phyloP scores from a whole-genome alignment of 371 early-diverging fungal species.

The Dentiscutata heterogama region DNA sequence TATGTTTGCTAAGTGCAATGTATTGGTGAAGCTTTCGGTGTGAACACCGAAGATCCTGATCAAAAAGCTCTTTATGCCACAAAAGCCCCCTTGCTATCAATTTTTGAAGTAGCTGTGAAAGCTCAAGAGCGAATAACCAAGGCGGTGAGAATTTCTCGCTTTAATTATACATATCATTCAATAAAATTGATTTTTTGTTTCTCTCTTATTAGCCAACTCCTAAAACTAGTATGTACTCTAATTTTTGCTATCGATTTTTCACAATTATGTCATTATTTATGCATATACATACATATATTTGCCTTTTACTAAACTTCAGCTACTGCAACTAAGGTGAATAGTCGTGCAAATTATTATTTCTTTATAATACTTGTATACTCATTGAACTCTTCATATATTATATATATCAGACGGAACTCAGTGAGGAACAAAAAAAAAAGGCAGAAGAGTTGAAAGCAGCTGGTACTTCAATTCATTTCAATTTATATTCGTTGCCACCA shows the following conservation, averaged over 20 bases:
- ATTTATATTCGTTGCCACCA: not conserved
- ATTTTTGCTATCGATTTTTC: constrained; percentile 5
- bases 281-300: too few species aligned
- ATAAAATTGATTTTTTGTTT: too few species aligned
- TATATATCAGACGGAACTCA: constrained; percentile 46
- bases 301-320: too few species aligned
- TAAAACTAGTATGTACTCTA: not conserved
- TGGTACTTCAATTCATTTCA: constrained; percentile 54
- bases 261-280: too few species aligned
- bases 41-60: constrained; percentile 77
- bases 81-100: constrained; percentile 84
- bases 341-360: too few species aligned
- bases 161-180: too few species aligned
- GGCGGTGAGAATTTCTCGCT: not conserved
- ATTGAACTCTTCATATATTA: not conserved
- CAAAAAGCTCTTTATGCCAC: constrained; percentile 78
- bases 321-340: too few species aligned
- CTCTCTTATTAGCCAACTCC: not conserved
- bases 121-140: constrained; percentile 74
- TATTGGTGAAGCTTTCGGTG: constrained; percentile 93
- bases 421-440: constrained; percentile 74
- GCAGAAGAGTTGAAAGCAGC: constrained; percentile 90
- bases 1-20: constrained; percentile 78
- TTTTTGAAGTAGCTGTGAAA: constrained; percentile 92
- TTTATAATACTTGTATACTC: too few species aligned